A percentile compares a stretch with the other conserved stretches of the same genome.
phyloP scores from a whole-genome alignment of 768 basidiomycete genomes.

The Termitomyces sp. region DNA sequence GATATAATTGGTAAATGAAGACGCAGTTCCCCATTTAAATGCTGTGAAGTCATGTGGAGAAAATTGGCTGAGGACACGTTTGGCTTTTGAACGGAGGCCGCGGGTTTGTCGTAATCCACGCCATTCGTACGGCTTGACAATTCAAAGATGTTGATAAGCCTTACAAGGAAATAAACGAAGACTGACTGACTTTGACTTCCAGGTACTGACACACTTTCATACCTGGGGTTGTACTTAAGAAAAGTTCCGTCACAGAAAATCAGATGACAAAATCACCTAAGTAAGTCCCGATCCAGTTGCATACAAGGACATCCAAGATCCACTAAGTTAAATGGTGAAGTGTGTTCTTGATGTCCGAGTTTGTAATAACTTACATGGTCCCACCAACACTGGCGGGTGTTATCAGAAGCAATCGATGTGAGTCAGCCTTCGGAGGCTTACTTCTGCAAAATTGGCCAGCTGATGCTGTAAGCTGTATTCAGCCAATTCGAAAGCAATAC shows the following conservation, averaged over 20 bases:
- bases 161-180: conserved; percentile 3
- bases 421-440: conserved; percentile 27
- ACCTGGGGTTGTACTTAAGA: conserved; percentile 34
- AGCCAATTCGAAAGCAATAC: conserved; percentile 83
- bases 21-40: conserved; percentile 83
- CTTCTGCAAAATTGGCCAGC: conserved; percentile 84
- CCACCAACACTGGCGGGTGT: conserved; percentile 75
- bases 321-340: conserved; percentile 42
- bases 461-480: conserved; percentile 88
- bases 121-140: conserved; percentile 73
- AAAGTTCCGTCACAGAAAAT: conserved; percentile 2
- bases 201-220: conserved; percentile 87
- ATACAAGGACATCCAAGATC: conserved; percentile 81
- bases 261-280: conserved; percentile 43
- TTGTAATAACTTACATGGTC: conserved; percentile 61
- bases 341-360: conserved; percentile 5
- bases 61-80: conserved; percentile 76
- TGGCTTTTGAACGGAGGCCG: conserved; percentile 74
- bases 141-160: conserved; percentile 5
- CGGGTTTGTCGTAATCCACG: conserved; percentile 75
- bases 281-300: conserved; percentile 87
- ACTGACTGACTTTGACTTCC: conserved; percentile 68
- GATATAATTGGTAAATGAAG: conserved; percentile 67
- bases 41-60: conserved; percentile 85
- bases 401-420: conserved; percentile 11